These are phyloP conservation scores for Macroventuria anomochaeta DNA, from an alignment of 2,329 filamentous ascomycete species.

Conservation along the genomic window DNA sequence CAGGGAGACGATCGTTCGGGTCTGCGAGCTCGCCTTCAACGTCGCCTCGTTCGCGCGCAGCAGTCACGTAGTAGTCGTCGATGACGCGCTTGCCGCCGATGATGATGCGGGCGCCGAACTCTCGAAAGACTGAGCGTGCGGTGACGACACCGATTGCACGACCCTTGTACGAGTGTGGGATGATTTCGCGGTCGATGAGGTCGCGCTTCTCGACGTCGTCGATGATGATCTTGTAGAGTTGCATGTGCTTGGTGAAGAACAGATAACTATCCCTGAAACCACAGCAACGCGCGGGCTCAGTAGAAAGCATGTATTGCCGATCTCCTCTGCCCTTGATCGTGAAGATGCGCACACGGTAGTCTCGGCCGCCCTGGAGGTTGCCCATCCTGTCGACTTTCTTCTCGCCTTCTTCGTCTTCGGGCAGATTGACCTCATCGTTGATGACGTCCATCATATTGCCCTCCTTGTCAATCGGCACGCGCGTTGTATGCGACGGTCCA, in stretches of 20 bases:
- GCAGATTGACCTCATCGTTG: conserved; percentile 88
- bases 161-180: conserved; percentile 98
- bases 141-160: conserved; percentile 97
- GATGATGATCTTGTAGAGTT: conserved; percentile 97
- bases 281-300: conserved; percentile 93
- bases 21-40: conserved; percentile 91
- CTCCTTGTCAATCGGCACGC: conserved; percentile 90
- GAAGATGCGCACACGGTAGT: conserved; percentile 96
- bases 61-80: conserved; percentile 87
- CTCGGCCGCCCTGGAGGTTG: conserved; percentile 79
- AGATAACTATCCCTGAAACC: conserved; percentile 98
- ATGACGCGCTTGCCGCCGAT: conserved; percentile 85
- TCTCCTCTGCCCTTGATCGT: conserved; percentile 84
- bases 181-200: conserved; percentile 92
- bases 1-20: conserved; percentile 79
- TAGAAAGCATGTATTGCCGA: conserved; percentile 96
- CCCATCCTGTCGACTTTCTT: conserved; percentile 92
- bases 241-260: conserved; percentile 97
- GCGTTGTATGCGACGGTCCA: conserved; percentile 75
- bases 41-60: conserved; percentile 75
- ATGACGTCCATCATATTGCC: conserved; percentile 90
- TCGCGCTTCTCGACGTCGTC: conserved; percentile 97
- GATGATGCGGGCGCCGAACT: conserved; percentile 93
- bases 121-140: conserved; percentile 92
- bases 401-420: conserved; percentile 87